Base-by-base conservation (phyloP, 163 green algal species). In the Scenedesmus sp. region DNA sequence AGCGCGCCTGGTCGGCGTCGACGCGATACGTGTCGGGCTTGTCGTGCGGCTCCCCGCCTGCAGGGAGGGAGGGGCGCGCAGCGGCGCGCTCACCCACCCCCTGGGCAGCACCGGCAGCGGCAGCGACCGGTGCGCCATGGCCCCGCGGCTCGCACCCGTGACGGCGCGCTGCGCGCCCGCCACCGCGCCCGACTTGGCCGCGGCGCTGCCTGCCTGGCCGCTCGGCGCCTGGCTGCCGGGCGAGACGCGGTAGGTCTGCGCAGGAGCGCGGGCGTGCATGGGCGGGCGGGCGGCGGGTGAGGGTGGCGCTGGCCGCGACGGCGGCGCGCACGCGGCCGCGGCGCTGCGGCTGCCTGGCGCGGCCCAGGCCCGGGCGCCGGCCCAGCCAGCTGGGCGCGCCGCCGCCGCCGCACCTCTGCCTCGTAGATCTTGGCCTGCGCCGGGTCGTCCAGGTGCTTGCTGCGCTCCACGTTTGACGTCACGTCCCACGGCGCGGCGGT, bases 381-480 rank as follows among this genome's bases (percentile, higher is more conserved):
- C 10, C 2, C 10, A 36, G 20, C 42, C 17, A 44, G 51, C 2
- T 47, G 60, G 10, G 11, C 26, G 48, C 33, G 10, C 42, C 26
- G 50, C 33, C 39, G 9, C 29, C 31, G 2, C 22, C 34, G 24
- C 29, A 81, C 72, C 80, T 88, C 84, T 18, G 76, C 84, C 1
- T 88, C 80, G 63, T 88, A 88, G 14, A 87, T 82, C 17, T 80
- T 71, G n/a, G 60, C 36, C 60, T 86, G 63, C 62, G 66, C 45
- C 0, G 70, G 60, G 39, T 87, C 53, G 2, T 81, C 80, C 31
- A 85, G 76, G 66, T 88, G 71, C 45, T 78, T 63, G 4, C 56
- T 78, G 26, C 84, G 70, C 80, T 88, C 84, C 58, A 86, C 76
- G 69, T 88, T 88, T 57, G 70, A 75, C 20, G 76, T 65, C 42